Evolutionary conservation across 768 basidiomycete species (phyloP).

Genomic region (Zangia roseola): DNA sequence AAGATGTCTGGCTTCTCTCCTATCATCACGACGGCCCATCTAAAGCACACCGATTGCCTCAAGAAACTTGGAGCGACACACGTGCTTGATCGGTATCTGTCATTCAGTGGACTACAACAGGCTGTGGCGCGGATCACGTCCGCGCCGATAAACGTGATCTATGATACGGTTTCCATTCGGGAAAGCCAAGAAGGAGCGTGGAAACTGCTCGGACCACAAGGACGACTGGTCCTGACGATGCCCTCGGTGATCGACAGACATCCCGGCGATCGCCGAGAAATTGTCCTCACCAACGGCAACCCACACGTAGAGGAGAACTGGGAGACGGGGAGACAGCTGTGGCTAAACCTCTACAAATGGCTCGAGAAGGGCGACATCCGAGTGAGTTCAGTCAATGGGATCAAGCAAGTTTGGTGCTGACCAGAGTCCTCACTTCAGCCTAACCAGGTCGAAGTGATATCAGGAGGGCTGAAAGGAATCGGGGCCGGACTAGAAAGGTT

Average conservation of each 20-base stretch:
- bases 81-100: slow-evolving; percentile 32
- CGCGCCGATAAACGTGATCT: slow-evolving; percentile 34
- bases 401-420: neutral
- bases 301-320: slow-evolving; percentile 34
- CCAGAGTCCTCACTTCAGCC: slow-evolving; percentile 32
- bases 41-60: slow-evolving; percentile 36
- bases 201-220: slow-evolving; percentile 37
- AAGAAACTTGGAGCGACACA: slow-evolving; percentile 34
- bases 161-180: slow-evolving; percentile 38
- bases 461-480: slow-evolving; percentile 44
- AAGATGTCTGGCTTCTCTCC: slow-evolving; percentile 41
- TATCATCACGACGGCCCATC: slow-evolving; percentile 35
- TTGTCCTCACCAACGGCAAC: slow-evolving; percentile 33
- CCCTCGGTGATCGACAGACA: slow-evolving; percentile 32
- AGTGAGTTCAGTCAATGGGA: slow-evolving; percentile 15
- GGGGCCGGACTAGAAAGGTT: slow-evolving; percentile 41
- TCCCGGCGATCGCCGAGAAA: slow-evolving; percentile 25
- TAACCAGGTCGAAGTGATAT: slow-evolving; percentile 41
- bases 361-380: slow-evolving; percentile 33
- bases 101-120: slow-evolving; percentile 30
- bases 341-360: slow-evolving; percentile 27
- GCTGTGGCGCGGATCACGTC: slow-evolving; percentile 38
- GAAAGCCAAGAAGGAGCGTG: slow-evolving; percentile 41
- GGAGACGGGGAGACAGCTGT: slow-evolving; percentile 33
- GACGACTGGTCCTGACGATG: slow-evolving; percentile 35